phyloP scores from a whole-genome alignment of 2,329 filamentous ascomycete species.

The Paracamarosporium sp. region DNA sequence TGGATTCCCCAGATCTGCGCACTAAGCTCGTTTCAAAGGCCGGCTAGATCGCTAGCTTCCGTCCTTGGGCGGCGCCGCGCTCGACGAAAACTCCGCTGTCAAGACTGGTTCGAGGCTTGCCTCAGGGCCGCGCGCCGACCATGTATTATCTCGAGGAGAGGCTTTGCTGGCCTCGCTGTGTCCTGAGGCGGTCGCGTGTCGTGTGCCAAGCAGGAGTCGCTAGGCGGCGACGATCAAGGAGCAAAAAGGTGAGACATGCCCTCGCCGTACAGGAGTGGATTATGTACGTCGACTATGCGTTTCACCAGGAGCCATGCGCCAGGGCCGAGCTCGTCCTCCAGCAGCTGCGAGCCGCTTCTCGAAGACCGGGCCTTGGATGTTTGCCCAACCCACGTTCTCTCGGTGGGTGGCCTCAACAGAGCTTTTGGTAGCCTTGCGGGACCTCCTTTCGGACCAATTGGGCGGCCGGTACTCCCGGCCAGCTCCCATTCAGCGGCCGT shows the following conservation, averaged over 20 bases:
- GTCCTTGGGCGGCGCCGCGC: conserved; percentile 5
- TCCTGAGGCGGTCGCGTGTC: conserved; percentile 8
- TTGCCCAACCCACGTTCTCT: conserved; percentile 22
- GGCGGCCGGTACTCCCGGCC: conserved; percentile 9
- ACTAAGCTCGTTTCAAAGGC: conserved; percentile 5
- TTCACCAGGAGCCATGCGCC: conserved; percentile 36
- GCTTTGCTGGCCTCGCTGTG: background rate
- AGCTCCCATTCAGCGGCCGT: background rate
- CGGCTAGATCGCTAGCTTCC: conserved; percentile 7
- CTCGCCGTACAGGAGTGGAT: conserved; percentile 34
- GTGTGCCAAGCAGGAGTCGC: conserved; percentile 12
- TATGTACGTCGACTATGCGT: conserved; percentile 35
- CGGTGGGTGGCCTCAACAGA: conserved; percentile 15
- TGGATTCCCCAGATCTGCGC: conserved; percentile 14
- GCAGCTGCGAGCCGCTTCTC: conserved; percentile 6
- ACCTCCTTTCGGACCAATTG: conserved; percentile 9
- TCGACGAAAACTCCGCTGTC: conserved; percentile 1
- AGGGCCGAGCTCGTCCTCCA: conserved; percentile 16
- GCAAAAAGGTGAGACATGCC: conserved; percentile 27
- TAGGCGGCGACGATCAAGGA: conserved; percentile 11
- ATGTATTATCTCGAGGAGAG: background rate
- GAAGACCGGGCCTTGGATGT: background rate
- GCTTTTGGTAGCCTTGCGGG: conserved; percentile 13
- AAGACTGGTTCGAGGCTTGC: background rate
- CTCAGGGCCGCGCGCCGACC: background rate